Evolutionary conservation across 768 basidiomycete genomes (phyloP).

Genomic region (Nidularia sp.): DNA sequence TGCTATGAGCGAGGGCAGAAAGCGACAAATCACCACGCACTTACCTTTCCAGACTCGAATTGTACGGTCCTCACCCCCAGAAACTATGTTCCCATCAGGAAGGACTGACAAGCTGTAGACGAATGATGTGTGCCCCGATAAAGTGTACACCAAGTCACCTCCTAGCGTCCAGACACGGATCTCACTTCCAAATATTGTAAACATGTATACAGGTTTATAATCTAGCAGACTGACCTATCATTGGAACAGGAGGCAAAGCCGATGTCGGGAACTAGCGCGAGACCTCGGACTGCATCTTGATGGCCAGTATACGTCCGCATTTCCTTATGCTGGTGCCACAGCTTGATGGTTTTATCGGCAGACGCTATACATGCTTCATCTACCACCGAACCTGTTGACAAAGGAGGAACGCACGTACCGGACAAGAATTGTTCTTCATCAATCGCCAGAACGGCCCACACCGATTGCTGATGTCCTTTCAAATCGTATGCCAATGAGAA

Average conservation of each 20-base stretch:
- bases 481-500: conserved; percentile 71
- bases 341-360: conserved; percentile 90
- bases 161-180: conserved; percentile 90
- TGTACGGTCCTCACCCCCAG: conserved; percentile 92
- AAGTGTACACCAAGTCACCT: conserved; percentile 68
- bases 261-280: conserved; percentile 76
- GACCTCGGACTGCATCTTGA: conserved; percentile 84
- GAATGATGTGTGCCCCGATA: conserved; percentile 97
- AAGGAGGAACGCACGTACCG: conserved; percentile 41
- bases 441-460: conserved; percentile 88
- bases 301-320: conserved; percentile 82
- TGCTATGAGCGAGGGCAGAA: background rate
- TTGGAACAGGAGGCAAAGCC: conserved; percentile 96
- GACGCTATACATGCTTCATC: conserved; percentile 52
- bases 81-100: conserved; percentile 78
- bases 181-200: conserved; percentile 47
- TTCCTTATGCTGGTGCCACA: conserved; percentile 78
- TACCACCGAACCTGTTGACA: background rate
- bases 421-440: conserved; percentile 78
- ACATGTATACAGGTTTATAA: background rate
- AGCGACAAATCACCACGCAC: conserved; percentile 11
- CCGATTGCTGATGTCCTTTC: conserved; percentile 84
- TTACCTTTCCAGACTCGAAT: conserved; percentile 88
- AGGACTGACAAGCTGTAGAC: conserved; percentile 87
- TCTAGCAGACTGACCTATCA: conserved; percentile 58